Percentiles rank a stretch among this genome's conserved stretches.
Conservation (phyloP, 1,284 basidiomycete genomes). For the Trichosporon sp. region DNA sequence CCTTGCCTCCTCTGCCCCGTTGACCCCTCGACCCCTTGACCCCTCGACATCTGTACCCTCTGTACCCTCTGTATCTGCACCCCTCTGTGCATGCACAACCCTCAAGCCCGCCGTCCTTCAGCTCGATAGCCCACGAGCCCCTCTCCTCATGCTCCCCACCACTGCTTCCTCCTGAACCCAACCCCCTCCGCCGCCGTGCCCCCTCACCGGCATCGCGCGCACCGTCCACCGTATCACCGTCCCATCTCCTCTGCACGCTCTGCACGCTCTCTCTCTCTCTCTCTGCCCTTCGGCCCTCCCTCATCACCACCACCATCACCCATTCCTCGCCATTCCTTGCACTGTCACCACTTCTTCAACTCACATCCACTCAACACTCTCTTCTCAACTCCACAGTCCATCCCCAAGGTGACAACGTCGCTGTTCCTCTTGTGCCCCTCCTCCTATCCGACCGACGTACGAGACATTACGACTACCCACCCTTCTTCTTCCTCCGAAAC, state of each 20-base stretch:
- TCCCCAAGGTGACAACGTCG: too few relatives aligned
- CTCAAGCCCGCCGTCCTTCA: not conserved
- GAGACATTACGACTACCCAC: not conserved
- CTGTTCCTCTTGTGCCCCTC: not conserved
- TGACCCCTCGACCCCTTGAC: too few relatives aligned
- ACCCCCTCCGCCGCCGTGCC: not conserved
- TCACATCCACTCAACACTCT: not conserved
- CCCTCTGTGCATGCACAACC: too few relatives aligned
- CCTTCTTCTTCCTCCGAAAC: conserved; percentile 3
- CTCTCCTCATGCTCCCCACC: not conserved
- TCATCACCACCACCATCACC: not conserved
- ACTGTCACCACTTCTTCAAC: not conserved
- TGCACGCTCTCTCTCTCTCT: too few relatives aligned
- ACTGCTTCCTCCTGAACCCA: not conserved
- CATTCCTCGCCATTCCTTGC: not conserved
- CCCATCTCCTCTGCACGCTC: not conserved
- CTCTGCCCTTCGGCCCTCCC: not conserved
- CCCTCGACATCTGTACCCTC: too few relatives aligned
- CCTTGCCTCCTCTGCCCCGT: not conserved
- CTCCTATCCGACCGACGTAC: not conserved
- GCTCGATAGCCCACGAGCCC: not conserved
- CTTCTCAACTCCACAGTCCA: too few relatives aligned
- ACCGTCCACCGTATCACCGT: not conserved
- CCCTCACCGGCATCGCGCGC: not conserved
- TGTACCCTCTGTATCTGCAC: too few relatives aligned